Evolutionary conservation across 176 grass and related monocot genomes (phyloP), one percentile per base, ranked within the genome.

Genomic region (Poa pratensis): DNA sequence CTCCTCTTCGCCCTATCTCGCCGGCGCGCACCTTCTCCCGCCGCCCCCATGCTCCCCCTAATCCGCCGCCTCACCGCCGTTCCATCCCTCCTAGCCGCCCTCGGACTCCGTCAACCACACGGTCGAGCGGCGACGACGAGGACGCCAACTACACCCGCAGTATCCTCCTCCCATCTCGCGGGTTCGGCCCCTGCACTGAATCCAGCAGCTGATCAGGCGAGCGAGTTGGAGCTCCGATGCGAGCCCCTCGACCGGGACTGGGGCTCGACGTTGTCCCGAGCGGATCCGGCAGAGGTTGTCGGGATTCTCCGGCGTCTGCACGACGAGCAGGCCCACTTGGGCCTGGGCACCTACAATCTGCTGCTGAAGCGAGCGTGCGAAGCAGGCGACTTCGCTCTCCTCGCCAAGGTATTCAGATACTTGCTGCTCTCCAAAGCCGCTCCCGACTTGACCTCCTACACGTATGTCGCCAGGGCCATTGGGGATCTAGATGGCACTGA

Each of bases 371-470:
- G 45, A 75, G 71, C 71, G 0, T 75, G 71, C 45, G 46, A 75
- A 11, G 71, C 71, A 30, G 15, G 5, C 3, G 7, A 51, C 23
- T 75, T 75, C 24, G 15, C 17, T 18, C 71, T 75, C 45, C 51
- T 75, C 71, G 71, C 71, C 46, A 51, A 75, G 45, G 71, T 27
- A n/a, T 98, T 98, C 93, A 98, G 86, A 58, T 90, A 59, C 82
- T 74, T 98, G 68, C 81, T 98, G 28, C 81, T 94, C 77, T 98
- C 93, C 69, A 88, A 77, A 69, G 37, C 88, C 15, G 62, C 84
- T 80, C 96, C 88, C 35, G 86, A 98, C 86, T 67, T 67, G 61
- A 92, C 77, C 77, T 94, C 96, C 32, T 94, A 98, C 59, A 34
- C 14, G 19, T 80, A 84, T 86, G 91, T 98, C 80, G 86, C 93